Evolutionary conservation across 1,284 basidiomycete species (phyloP).

Genomic region (Cryptococcus sp.): DNA sequence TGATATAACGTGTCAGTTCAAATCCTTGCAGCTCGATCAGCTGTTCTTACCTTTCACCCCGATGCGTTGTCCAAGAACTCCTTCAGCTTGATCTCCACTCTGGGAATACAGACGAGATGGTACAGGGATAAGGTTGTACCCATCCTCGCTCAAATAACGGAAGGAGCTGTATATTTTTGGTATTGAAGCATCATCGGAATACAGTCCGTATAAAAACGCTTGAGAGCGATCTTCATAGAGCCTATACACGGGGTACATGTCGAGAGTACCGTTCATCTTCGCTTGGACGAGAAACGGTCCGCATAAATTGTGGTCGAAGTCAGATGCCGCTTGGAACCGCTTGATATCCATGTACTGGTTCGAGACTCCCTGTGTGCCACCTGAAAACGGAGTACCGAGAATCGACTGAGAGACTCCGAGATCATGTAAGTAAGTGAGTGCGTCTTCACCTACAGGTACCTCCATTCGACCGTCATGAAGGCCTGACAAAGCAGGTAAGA

Average conservation of each 20-base stretch:
- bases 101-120: conserved; percentile 27
- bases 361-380: no score
- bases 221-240: conserved; percentile 13
- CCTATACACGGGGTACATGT: conserved; percentile 11
- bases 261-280: background rate
- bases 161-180: background rate
- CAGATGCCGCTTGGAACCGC: no score
- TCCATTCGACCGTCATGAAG: no score
- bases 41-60: conserved; percentile 25
- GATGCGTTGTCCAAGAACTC: conserved; percentile 25
- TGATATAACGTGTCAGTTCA: background rate
- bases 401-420: no score
- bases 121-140: conserved; percentile 21
- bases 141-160: conserved; percentile 7
- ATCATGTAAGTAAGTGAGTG: no score
- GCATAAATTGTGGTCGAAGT: no score
- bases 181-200: background rate
- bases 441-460: no score
- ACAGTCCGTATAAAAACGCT: conserved; percentile 13
- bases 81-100: conserved; percentile 5
- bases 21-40: background rate
- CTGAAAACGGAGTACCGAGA: no score
- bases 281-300: background rate
- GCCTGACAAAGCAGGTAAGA: no score
- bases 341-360: no score